Evolutionary conservation across 148 eudicot genomes (phyloP).

Genomic region (Arctostaphylos glauca): DNA sequence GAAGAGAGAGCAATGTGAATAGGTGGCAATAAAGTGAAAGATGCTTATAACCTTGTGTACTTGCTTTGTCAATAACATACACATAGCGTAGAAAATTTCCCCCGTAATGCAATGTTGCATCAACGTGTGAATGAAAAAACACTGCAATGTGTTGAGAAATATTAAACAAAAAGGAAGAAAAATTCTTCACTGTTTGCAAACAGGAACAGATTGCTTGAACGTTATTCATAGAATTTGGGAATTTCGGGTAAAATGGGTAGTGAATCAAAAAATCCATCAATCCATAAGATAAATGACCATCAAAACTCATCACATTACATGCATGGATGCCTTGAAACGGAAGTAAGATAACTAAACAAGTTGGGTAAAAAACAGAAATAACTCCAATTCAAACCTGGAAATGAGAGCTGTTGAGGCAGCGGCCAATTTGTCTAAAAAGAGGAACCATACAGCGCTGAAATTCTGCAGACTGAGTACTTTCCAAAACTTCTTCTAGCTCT

Average conservation of each 20-base stretch:
- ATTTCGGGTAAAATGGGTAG: not conserved
- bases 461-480: conserved; percentile 44
- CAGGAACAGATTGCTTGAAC: not conserved
- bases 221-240: not conserved
- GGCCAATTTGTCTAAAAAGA: conserved; percentile 44
- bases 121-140: not conserved
- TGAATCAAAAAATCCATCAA: not conserved
- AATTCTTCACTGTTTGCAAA: not conserved
- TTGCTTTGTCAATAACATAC: not conserved
- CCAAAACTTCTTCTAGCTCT: conserved; percentile 53
- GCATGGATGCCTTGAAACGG: not conserved
- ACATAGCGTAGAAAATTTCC: not conserved
- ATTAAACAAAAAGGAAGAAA: not conserved
- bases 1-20: not conserved
- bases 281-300: not conserved
- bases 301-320: conserved; percentile 1
- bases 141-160: too few relatives aligned
- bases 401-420: conserved; percentile 50
- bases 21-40: not conserved
- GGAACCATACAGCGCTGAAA: conserved; percentile 59
- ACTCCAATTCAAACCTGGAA: conserved; percentile 38
- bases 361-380: not conserved
- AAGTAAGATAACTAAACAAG: not conserved
- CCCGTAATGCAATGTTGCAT: not conserved
- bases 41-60: not conserved